Conservation (phyloP, 805 yeast species). For the Pichia nanzhaoensis region DNA sequence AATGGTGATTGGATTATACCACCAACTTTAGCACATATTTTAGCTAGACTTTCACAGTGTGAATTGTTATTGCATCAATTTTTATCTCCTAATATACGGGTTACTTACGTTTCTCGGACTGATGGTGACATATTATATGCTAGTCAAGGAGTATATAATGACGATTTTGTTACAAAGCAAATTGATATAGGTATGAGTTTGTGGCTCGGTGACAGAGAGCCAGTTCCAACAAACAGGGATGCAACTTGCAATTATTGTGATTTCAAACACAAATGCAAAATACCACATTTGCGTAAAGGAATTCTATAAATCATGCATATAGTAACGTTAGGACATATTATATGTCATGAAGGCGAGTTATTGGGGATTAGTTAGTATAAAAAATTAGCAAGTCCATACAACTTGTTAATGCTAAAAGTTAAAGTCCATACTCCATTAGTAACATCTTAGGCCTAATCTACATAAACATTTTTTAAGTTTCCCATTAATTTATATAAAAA, state of each 20-base stretch:
- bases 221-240: slow-evolving; percentile 36
- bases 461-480: not conserved
- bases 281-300: slow-evolving; percentile 3
- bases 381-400: no score
- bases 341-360: no score
- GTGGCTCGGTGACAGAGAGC: slow-evolving; percentile 55
- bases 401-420: no score
- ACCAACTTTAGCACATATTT: slow-evolving; percentile 49
- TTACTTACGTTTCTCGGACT: slow-evolving; percentile 13
- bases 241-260: slow-evolving; percentile 50
- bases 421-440: no score
- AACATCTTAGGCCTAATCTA: no score
- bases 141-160: slow-evolving; percentile 34
- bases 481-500: not conserved
- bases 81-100: slow-evolving; percentile 36
- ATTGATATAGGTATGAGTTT: slow-evolving; percentile 35
- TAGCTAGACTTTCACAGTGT: slow-evolving; percentile 48
- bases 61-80: slow-evolving; percentile 32
- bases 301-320: not conserved
- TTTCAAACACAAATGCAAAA: slow-evolving; percentile 20
- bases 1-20: slow-evolving; percentile 43
- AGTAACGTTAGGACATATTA: no score
- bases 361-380: no score
- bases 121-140: not conserved
- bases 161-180: slow-evolving; percentile 24